Conservation (phyloP, 108 stramenopile genomes). For the Discostella stelligeroides region DNA sequence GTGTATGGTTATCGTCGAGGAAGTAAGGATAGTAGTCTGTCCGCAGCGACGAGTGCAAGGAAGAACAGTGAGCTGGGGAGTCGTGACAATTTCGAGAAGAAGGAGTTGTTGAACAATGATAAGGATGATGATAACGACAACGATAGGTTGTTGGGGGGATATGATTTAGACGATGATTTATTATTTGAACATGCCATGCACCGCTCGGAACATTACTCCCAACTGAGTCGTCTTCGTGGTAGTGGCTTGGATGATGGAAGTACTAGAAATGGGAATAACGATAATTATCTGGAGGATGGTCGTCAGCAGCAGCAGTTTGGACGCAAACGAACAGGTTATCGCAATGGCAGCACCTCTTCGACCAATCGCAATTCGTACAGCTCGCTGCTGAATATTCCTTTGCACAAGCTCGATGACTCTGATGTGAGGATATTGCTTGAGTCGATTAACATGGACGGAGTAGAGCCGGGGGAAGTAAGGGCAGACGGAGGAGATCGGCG, state of each 20-base stretch:
- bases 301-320: neutral
- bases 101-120: too few species aligned
- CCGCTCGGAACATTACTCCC: constrained; percentile 29
- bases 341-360: constrained; percentile 1
- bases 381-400: neutral
- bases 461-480: too few species aligned
- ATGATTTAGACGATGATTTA: constrained; percentile 36
- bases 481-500: too few species aligned
- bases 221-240: constrained; percentile 23
- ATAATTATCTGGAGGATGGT: too few species aligned
- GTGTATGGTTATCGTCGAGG: constrained; percentile 47
- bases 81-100: too few species aligned
- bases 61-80: too few species aligned
- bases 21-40: too few species aligned
- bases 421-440: neutral
- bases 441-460: too few species aligned
- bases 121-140: too few species aligned
- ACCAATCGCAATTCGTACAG: constrained; percentile 10
- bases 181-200: constrained; percentile 43
- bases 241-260: neutral
- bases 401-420: neutral
- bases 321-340: neutral
- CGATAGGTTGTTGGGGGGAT: constrained; percentile 12
- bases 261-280: neutral
- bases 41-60: too few species aligned